Base-by-base conservation (phyloP, 495 filamentous ascomycete species). In the Aspergillus hancockii region DNA sequence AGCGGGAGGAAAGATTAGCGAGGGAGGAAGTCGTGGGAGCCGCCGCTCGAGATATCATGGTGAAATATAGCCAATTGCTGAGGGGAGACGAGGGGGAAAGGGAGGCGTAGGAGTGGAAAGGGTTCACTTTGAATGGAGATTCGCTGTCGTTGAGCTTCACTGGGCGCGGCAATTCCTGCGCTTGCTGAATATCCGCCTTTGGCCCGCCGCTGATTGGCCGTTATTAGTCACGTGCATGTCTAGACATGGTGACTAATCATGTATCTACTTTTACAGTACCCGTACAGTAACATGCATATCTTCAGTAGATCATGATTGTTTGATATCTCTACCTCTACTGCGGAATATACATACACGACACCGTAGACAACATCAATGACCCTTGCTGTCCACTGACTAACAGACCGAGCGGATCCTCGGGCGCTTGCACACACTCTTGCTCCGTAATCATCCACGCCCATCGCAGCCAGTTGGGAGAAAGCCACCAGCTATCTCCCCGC, bases 1-100 rank as follows among this genome's bases (percentile, higher is more conserved):
- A 76, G 63, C 82, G 82, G 68, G 83, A 76, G 58, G 83, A 79
- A 67, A 85, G 71, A 59, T 75, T 61, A 64, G 79, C 76, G 66
- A 86, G 73, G 66, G 82, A 66, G 60, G 75, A 71, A 65, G 76
- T 64, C 60, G 76, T 71, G 63, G 75, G 77, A 76, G 76, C 76
- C 71, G 72, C 73, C 72, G 76, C 74, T 79, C 77, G 75, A 69
- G 76, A 75, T 73, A 80, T 77, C 77, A 80, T 80, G 66, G 63
- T 78, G 74, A 70, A 64, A 60, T 67, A 57, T 67, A 68, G 65
- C 62, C 69, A 72, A 70, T 63, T 60, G 58, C 60, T 71, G 63
- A 54, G 61, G 51, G 45, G 34, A 62, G 60, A 57, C 55, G 31
- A 61, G 61, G 62, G 59, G 68, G 61, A 68, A 55, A 63, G 59